phyloP scores from a whole-genome alignment of 805 yeast genomes.

The Jamesozyma lodderae region DNA sequence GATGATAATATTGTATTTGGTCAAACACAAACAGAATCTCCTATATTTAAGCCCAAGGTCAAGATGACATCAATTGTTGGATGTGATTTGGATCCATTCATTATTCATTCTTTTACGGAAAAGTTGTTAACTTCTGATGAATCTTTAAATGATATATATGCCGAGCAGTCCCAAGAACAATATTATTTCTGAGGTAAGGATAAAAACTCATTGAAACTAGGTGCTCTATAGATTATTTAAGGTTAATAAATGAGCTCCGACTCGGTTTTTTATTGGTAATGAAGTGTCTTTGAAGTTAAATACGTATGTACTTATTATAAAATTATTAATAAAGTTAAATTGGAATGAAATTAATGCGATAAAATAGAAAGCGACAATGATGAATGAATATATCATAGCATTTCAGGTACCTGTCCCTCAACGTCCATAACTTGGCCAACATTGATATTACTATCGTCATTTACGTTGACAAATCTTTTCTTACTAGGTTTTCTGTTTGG shows the following conservation, averaged over 20 bases:
- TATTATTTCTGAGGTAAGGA: no score
- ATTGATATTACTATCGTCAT: slow-evolving; percentile 29
- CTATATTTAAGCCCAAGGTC: slow-evolving; percentile 13
- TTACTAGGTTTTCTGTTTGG: slow-evolving; percentile 25
- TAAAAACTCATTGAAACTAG: no score
- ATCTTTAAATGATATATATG: slow-evolving; percentile 2
- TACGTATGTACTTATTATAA: slow-evolving; percentile 9
- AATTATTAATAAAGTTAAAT: no score
- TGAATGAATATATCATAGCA: slow-evolving; percentile 9
- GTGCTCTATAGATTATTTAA: no score
- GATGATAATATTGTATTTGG: slow-evolving; percentile 1
- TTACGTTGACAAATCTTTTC: slow-evolving; percentile 33
- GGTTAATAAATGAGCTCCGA: no score
- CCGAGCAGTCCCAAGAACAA: no score
- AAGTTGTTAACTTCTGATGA: slow-evolving; percentile 1
- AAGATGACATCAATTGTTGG: slow-evolving; percentile 32
- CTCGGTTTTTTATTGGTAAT: background rate
- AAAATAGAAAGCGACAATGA: no score
- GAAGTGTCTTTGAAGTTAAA: background rate
- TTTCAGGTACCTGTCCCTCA: slow-evolving; percentile 28
- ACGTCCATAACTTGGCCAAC: slow-evolving; percentile 27
- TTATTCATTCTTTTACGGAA: slow-evolving; percentile 34
- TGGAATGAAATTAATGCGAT: no score
- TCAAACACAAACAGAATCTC: background rate
- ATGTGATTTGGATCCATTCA: slow-evolving; percentile 34